Percentiles rank a stretch among this genome's conserved stretches.
Conservation (phyloP, 2,329 filamentous ascomycete genomes). For the Colletotrichum sp. region DNA sequence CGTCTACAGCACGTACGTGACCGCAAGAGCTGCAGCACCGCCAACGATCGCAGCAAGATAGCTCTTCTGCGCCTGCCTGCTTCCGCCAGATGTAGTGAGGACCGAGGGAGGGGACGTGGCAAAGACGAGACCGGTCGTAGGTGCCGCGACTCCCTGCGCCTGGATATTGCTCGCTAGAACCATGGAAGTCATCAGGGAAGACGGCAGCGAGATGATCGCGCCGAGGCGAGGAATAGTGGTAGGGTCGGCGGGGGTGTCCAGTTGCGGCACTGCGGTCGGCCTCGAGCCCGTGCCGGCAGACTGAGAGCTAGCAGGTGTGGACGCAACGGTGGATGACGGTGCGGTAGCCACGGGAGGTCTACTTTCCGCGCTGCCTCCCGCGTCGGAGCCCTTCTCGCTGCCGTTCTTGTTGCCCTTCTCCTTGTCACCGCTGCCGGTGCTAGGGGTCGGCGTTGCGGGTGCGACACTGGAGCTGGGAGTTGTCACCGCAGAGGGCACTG, state of each 20-base stretch:
- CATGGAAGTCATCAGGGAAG: constrained; percentile 11
- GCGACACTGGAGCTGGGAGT: not conserved
- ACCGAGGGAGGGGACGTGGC: not conserved
- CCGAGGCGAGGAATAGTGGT: not conserved
- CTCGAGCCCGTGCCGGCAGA: not conserved
- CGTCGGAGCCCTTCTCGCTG: not conserved
- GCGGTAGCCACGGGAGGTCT: not conserved
- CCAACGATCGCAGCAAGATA: not conserved
- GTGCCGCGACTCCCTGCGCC: not conserved
- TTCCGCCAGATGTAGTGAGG: not conserved
- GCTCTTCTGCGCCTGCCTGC: not conserved
- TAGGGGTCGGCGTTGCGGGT: not conserved
- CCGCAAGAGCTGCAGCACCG: not conserved
- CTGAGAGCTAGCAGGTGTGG: not conserved
- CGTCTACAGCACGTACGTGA: not conserved
- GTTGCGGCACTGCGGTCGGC: not conserved
- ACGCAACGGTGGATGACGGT: not conserved
- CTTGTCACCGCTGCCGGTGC: not conserved
- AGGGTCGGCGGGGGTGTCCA: not conserved
- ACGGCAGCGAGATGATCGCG: constrained; percentile 1
- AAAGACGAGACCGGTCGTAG: constrained; percentile 1
- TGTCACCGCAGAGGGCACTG: not conserved
- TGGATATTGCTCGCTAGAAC: constrained; percentile 1
- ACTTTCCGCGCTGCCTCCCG: not conserved
- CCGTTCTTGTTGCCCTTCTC: not conserved